Evolutionary conservation across 805 yeast species (phyloP), one percentile per base, ranked within the genome.

Genomic region (Metschnikowia vanudenii): DNA sequence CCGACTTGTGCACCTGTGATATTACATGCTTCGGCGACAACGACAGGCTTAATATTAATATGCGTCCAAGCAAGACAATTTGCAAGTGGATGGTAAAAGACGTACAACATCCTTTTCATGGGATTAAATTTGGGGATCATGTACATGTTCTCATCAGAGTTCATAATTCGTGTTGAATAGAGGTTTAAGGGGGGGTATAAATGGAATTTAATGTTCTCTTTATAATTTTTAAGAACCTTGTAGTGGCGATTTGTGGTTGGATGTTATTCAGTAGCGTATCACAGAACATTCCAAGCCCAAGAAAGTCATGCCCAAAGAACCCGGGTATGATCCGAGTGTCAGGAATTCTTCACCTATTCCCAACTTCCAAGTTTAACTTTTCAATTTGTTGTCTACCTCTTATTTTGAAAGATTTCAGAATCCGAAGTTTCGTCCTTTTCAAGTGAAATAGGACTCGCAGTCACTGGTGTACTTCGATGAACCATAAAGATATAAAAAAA

Each of bases 51-150:
- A 5, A n/a, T n/a, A n/a, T n/a, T n/a, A n/a, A 71, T 58, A 4
- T 71, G 69, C 0, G 74, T 55, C 17, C 65, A 56, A 20, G 53
- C 47, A 26, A 72, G 50, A 7, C 68, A 52, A 46, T 62, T 68
- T 1, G 73, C 76, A 20, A 68, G 53, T 1, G 71, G 69, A 22
- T 52, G 57, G 52, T 53, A 71, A 38, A 69, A 69, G 29, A 71
- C 56, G 45, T 64, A 65, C 39, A 69, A 60, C 3, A 65, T 60
- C 43, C 64, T 64, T 40, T 64, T 65, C 14, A 67, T 52, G 0
- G 74, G 69, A 24, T 60, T 49, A 35, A 58, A 51, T 2, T 49
- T 47, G 10, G 63, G 47, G 1, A 69, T 67, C 45, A 64, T 49
- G 8, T 71, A 56, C 42, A 60, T 46, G 9, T 62, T 58, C 19